Base-by-base conservation (phyloP, 768 basidiomycete genomes). In the Pholiota conissans region DNA sequence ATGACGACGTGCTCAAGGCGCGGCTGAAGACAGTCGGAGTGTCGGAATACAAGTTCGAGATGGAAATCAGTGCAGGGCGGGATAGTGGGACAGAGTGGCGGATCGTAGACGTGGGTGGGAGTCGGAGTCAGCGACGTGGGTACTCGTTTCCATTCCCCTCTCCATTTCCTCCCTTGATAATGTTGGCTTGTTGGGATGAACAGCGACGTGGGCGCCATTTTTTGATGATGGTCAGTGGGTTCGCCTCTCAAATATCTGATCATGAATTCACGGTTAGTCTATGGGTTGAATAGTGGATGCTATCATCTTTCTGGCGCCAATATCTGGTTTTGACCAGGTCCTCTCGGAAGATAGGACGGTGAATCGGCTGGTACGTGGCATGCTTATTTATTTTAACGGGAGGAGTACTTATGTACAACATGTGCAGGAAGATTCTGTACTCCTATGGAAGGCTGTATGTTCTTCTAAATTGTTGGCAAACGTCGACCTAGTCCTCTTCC, bases 391-490 rank as follows among this genome's bases (percentile, higher is more conserved):
- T n/a, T n/a, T n/a, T n/a, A n/a, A 39, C 16, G 30, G 6, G 13
- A 32, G 13, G 30, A 32, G 13, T 6, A 13, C 30, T 32, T 13
- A 32, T 32, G 30, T 13, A 32, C 30, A 13, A 6, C 30, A 6
- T 6, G 7, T 65, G 18, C 54, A 88, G 87, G 89, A 91, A 72
- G 92, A 94, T 67, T 90, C 88, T 2, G 89, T 93, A n/a, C 76
- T 92, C n/a, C 78, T 94, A 0, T 94, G 91, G 91, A 92, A 91
- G 71, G 83, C 87, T 3, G 82, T 93, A 14, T 93, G 92, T 71
- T 85, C 85, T 11, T 92, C 91, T 74, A 91, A 85, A 71, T 81
- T 93, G 8, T 79, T 94, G 0, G 86, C 86, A 5, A 84, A 82
- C 55, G 92, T 93, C 49, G 90, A 92, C 64, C 76, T 93, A 30